These are phyloP conservation scores for Cutaneotrichosporon sp. DNA, from an alignment of 1,284 basidiomycete genomes.

Conservation along the genomic window DNA sequence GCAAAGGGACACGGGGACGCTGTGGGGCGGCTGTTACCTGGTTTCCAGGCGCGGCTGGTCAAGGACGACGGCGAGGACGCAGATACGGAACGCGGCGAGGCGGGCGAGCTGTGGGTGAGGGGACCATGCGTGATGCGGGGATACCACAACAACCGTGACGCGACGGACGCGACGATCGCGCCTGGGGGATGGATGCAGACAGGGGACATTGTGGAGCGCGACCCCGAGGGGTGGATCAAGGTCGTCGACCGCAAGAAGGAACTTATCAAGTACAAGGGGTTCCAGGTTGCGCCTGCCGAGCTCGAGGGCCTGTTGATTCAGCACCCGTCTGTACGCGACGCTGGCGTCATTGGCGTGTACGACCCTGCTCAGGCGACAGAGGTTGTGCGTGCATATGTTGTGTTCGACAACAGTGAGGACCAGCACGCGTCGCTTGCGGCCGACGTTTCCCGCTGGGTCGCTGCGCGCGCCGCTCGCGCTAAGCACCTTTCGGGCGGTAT, in stretches of 20 bases:
- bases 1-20: slow-evolving; percentile 12
- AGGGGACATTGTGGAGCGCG: slow-evolving; percentile 64
- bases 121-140: slow-evolving; percentile 57
- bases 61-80: slow-evolving; percentile 42
- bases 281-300: slow-evolving; percentile 71
- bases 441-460: slow-evolving; percentile 60
- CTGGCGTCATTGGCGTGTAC: slow-evolving; percentile 65
- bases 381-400: slow-evolving; percentile 9
- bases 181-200: slow-evolving; percentile 69
- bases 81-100: slow-evolving; percentile 50
- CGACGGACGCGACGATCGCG: slow-evolving; percentile 15
- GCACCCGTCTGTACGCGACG: slow-evolving; percentile 65
- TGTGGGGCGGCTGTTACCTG: slow-evolving; percentile 68
- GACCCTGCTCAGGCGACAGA: slow-evolving; percentile 58
- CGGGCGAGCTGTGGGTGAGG: slow-evolving; percentile 74
- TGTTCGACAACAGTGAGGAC: neutral
- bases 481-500: slow-evolving; percentile 52
- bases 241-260: slow-evolving; percentile 59
- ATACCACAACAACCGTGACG: slow-evolving; percentile 11
- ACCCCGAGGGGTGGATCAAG: slow-evolving; percentile 56
- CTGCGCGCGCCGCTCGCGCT: slow-evolving; percentile 52
- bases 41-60: slow-evolving; percentile 70
- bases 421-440: slow-evolving; percentile 45
- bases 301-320: slow-evolving; percentile 67
- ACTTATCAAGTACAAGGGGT: slow-evolving; percentile 68